Evolutionary conservation across 768 basidiomycete species (phyloP).

Genomic region (Psilocybe sp.): DNA sequence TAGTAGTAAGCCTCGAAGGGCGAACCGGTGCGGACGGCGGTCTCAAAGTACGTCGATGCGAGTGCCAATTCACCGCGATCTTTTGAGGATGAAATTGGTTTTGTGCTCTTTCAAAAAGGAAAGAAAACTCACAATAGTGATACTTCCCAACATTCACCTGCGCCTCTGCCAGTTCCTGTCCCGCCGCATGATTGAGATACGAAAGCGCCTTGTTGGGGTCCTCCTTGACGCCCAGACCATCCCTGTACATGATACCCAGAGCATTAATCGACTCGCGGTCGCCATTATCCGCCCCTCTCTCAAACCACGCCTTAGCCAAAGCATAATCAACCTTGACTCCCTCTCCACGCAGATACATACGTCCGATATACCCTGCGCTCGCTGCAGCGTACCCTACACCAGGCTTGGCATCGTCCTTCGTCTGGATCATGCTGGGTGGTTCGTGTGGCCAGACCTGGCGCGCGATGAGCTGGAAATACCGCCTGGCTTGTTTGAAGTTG

Average conservation of each 20-base stretch:
- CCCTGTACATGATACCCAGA: constrained; percentile 88
- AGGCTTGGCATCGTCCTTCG: constrained; percentile 51
- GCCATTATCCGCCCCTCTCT: constrained; percentile 74
- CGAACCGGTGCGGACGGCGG: constrained; percentile 82
- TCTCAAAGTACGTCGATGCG: constrained; percentile 78
- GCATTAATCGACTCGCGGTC: constrained; percentile 90
- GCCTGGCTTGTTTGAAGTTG: constrained; percentile 70
- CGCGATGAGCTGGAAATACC: constrained; percentile 85
- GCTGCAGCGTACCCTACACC: constrained; percentile 62
- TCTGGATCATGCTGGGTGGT: constrained; percentile 50
- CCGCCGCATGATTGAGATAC: constrained; percentile 78
- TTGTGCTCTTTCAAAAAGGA: constrained; percentile 7
- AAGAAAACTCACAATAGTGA: constrained; percentile 42
- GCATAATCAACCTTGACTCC: constrained; percentile 76
- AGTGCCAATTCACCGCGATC: constrained; percentile 64
- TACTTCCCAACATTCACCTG: constrained; percentile 88
- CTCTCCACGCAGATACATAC: constrained; percentile 94
- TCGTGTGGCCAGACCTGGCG: constrained; percentile 88
- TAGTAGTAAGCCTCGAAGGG: constrained; percentile 96
- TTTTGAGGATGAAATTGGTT: constrained; percentile 23
- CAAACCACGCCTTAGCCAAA: constrained; percentile 91
- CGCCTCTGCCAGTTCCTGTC: constrained; percentile 88
- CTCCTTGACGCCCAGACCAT: constrained; percentile 70
- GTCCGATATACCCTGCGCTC: constrained; percentile 85
- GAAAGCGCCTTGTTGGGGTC: constrained; percentile 62